Conservation (phyloP, 2,329 filamentous ascomycete species). For the Colletotrichum liriopes region DNA sequence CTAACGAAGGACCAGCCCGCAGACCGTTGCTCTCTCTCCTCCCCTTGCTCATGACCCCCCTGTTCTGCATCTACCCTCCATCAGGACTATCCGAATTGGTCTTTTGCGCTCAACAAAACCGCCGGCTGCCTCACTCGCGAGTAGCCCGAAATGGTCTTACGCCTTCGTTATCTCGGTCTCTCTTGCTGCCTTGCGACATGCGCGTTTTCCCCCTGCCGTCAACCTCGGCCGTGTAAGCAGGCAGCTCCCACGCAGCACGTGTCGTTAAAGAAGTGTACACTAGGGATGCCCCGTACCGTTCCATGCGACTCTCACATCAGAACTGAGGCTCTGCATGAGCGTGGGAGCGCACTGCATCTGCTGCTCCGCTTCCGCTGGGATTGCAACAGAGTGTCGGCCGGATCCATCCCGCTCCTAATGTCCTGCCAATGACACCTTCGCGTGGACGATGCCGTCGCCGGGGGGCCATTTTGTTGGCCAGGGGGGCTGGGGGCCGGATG, state of each 20-base stretch:
- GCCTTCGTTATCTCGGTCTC: constrained; percentile 1
- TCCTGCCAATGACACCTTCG: constrained; percentile 28
- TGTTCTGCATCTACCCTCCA: constrained; percentile 41
- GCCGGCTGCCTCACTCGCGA: background rate
- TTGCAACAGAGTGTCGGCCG: constrained; percentile 15
- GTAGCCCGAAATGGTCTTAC: background rate
- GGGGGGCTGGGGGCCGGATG: constrained; percentile 29
- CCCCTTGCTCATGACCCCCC: constrained; percentile 38
- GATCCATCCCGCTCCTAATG: constrained; percentile 13
- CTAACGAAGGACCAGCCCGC: constrained; percentile 40
- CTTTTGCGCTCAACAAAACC: constrained; percentile 5
- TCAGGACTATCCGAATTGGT: constrained; percentile 19
- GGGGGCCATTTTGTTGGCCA: background rate
- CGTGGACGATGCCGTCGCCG: constrained; percentile 19
- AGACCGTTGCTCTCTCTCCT: constrained; percentile 16
- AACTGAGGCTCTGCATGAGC: constrained; percentile 40
- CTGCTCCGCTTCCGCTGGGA: constrained; percentile 12
- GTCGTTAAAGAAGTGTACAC: constrained; percentile 31
- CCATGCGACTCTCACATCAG: constrained; percentile 30
- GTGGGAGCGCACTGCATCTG: constrained; percentile 31
- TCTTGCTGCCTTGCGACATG: constrained; percentile 12
- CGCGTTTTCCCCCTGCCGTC: background rate
- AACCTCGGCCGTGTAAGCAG: constrained; percentile 4
- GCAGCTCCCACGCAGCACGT: constrained; percentile 13
- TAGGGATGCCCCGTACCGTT: constrained; percentile 4